These are phyloP conservation scores for Yamadazyma laniorum DNA, from an alignment of 805 yeast species.

Conservation along the genomic window DNA sequence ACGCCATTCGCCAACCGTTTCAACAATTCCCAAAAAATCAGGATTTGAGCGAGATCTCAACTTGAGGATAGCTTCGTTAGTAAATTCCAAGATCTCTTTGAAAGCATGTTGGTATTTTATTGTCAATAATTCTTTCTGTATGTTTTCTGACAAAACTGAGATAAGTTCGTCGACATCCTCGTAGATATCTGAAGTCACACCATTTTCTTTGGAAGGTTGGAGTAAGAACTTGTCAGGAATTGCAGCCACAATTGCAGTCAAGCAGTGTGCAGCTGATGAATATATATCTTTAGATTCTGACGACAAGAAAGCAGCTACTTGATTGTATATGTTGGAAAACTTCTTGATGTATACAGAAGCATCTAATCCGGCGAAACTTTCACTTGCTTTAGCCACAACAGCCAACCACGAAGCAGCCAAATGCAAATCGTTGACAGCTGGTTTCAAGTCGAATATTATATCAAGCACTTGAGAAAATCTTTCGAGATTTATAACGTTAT, in stretches of 20 bases:
- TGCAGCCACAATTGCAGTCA: slow-evolving; percentile 70
- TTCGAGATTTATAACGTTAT: slow-evolving; percentile 57
- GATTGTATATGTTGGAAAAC: slow-evolving; percentile 47
- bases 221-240: slow-evolving; percentile 61
- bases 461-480: slow-evolving; percentile 64
- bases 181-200: slow-evolving; percentile 47
- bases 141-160: slow-evolving; percentile 48
- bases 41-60: slow-evolving; percentile 69
- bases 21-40: slow-evolving; percentile 62
- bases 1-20: slow-evolving; percentile 82
- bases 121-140: slow-evolving; percentile 58
- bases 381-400: slow-evolving; percentile 78
- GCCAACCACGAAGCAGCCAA: slow-evolving; percentile 95
- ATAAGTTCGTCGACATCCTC: slow-evolving; percentile 58
- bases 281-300: slow-evolving; percentile 66
- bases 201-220: slow-evolving; percentile 41
- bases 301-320: slow-evolving; percentile 61
- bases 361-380: slow-evolving; percentile 33
- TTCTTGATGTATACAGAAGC: slow-evolving; percentile 49
- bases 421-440: slow-evolving; percentile 78
- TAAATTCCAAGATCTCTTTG: slow-evolving; percentile 66
- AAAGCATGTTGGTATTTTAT: slow-evolving; percentile 77
- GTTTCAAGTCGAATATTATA: slow-evolving; percentile 74
- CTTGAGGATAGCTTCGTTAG: slow-evolving; percentile 60
- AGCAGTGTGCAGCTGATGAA: slow-evolving; percentile 80